These are phyloP conservation scores for Cryptococcus sp. DNA, from an alignment of 1,284 basidiomycete species.

Conservation along the genomic window DNA sequence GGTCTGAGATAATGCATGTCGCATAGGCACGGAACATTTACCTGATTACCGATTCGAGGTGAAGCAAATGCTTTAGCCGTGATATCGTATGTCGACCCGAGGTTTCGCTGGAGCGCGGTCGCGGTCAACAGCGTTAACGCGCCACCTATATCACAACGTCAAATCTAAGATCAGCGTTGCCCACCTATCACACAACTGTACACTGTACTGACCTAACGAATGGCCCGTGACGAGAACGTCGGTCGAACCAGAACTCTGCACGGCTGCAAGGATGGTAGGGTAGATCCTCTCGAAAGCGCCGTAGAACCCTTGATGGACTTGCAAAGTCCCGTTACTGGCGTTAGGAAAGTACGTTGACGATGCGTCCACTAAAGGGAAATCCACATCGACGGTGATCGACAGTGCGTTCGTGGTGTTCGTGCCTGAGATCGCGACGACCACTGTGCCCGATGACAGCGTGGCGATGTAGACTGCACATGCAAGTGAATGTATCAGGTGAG, in stretches of 20 bases:
- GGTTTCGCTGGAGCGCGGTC: slow-evolving; percentile 20
- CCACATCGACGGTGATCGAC: slow-evolving; percentile 26
- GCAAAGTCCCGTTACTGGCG: not conserved
- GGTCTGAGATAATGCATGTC: too few relatives aligned
- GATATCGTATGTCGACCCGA: slow-evolving; percentile 11
- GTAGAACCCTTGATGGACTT: slow-evolving; percentile 31
- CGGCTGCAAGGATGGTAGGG: slow-evolving; percentile 5
- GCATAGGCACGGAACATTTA: not conserved
- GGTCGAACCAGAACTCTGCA: slow-evolving; percentile 11
- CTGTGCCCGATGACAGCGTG: slow-evolving; percentile 3
- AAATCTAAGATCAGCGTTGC: not conserved
- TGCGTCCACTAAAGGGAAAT: slow-evolving; percentile 13
- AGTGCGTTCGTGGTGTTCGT: slow-evolving; percentile 14
- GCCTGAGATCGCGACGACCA: slow-evolving; percentile 27
- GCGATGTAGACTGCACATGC: slow-evolving; percentile 16
- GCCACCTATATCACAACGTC: slow-evolving; percentile 11
- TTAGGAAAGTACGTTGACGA: slow-evolving; percentile 19
- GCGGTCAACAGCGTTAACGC: slow-evolving; percentile 22
- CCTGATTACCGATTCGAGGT: slow-evolving; percentile 27
- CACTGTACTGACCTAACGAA: slow-evolving; percentile 21
- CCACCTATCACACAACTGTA: not conserved
- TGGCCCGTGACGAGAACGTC: slow-evolving; percentile 32
- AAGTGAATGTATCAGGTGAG: not conserved
- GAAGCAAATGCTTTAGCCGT: slow-evolving; percentile 23
- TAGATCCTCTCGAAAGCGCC: slow-evolving; percentile 23